Evolutionary conservation across 768 basidiomycete species (phyloP), one percentile per base, ranked within the genome.

Genomic region (Kwoniella europaea): DNA sequence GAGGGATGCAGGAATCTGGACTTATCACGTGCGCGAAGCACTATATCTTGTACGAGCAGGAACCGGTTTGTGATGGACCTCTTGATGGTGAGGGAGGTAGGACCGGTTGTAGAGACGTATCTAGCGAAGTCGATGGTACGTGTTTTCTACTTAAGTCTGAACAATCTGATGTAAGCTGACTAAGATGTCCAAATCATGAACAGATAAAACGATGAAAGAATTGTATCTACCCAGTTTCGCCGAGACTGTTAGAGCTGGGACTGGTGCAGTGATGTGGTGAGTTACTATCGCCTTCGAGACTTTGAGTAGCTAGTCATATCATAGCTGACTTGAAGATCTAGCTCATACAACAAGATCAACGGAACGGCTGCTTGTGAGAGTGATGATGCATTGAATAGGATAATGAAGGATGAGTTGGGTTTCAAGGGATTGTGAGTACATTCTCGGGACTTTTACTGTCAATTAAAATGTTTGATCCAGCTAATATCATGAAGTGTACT

Each of bases 161-260:
- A 10, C 18, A 9, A 27, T 20, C 1, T 42, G 35, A 1, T n/a
- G 12, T 22, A 42, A 35, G 35, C 65, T 72, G 68, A 73, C 68
- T 35, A 50, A 13, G 46, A 50, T 18, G 10, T 13, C 46, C 46
- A 50, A 35, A 65, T 35, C 69, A 44, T 71, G 55, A 65, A 71
- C 76, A 76, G 83, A 83, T 58, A 82, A 82, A 50, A 81, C 80
- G 16, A 71, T 78, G 43, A 83, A 83, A 62, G 84, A 85, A 76
- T 71, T 84, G 10, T 85, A 85, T 71, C 71, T 81, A 10, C 81
- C 81, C 22, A 76, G 76, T 42, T 85, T 85, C 65, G 83, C 81
- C 5, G 84, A 83, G 67, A 77, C 80, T 24, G 81, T 84, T 20
- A 79, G 82, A 68, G 83, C 83, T 0, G 84, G 84, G 15, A 76